Evolutionary conservation across 2,329 filamentous ascomycete species (phyloP).

Genomic region (Calonectria honghensis): DNA sequence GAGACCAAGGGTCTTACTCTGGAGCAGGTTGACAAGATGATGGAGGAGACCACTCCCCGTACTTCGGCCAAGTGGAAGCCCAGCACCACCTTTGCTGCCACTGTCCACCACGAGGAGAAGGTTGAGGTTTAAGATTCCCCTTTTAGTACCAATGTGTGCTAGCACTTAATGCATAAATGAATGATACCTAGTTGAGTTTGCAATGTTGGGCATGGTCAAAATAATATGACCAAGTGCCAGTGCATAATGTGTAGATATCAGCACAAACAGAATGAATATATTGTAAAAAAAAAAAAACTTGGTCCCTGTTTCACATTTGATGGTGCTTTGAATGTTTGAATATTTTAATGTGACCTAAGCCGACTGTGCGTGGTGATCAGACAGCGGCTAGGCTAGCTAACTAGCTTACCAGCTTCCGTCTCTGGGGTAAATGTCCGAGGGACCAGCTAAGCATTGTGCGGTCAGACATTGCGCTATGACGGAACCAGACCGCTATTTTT

Average conservation of each 20-base stretch:
- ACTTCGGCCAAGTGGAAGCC: conserved; percentile 86
- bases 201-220: not conserved
- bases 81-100: conserved; percentile 78
- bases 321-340: not conserved
- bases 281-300: conserved; percentile 2
- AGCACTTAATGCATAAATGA: conserved; percentile 34
- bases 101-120: conserved; percentile 58
- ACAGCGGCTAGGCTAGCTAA: conserved; percentile 2
- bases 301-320: conserved; percentile 4
- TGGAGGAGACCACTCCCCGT: conserved; percentile 88
- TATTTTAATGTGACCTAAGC: not conserved
- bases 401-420: not conserved
- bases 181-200: conserved; percentile 37
- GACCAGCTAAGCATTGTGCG: not conserved
- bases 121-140: conserved; percentile 41
- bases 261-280: conserved; percentile 38
- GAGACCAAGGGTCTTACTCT: conserved; percentile 85
- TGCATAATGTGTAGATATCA: conserved; percentile 42
- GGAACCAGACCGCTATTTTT: conserved; percentile 4
- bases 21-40: conserved; percentile 88
- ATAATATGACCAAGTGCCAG: conserved; percentile 17
- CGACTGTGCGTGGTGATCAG: not conserved
- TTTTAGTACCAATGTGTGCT: conserved; percentile 5
- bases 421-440: conserved; percentile 25
- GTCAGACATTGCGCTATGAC: conserved; percentile 17